These are phyloP conservation scores for Fabrea salina DNA, from an alignment of 169 alveolate species.

Conservation along the genomic window DNA sequence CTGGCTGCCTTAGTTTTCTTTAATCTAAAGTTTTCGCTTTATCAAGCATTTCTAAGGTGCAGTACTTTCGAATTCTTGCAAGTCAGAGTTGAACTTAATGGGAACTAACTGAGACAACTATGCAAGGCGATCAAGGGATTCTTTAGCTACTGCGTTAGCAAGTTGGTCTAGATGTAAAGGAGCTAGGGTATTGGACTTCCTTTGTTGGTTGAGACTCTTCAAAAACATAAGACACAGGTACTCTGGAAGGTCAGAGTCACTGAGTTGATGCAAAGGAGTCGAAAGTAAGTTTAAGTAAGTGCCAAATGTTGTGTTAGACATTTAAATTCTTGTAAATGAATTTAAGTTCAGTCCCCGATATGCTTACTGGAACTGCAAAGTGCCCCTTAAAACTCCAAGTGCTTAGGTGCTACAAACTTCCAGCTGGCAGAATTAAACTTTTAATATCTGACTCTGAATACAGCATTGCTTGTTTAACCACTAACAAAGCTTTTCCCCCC, in stretches of 20 bases:
- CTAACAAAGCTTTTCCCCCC: too few relatives aligned
- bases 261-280: background rate
- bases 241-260: background rate
- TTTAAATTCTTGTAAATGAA: background rate
- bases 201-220: background rate
- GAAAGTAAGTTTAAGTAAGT: background rate
- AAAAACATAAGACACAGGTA: background rate
- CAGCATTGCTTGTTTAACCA: too few relatives aligned
- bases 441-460: too few relatives aligned
- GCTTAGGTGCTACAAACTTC: too few relatives aligned
- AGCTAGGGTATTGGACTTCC: background rate
- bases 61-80: background rate
- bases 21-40: too few relatives aligned
- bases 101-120: background rate
- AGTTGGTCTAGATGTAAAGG: slow-evolving; percentile 13
- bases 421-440: too few relatives aligned
- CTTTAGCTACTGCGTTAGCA: background rate
- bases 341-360: too few relatives aligned
- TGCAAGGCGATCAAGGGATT: background rate
- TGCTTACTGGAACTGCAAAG: too few relatives aligned
- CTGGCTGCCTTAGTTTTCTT: too few relatives aligned
- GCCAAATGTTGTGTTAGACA: slow-evolving; percentile 24
- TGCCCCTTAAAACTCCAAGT: too few relatives aligned
- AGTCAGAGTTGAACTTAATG: background rate
- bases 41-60: too few relatives aligned